These are phyloP conservation scores for Carallia pectinifolia DNA, from an alignment of 345 rosid genomes.

Conservation along the genomic window DNA sequence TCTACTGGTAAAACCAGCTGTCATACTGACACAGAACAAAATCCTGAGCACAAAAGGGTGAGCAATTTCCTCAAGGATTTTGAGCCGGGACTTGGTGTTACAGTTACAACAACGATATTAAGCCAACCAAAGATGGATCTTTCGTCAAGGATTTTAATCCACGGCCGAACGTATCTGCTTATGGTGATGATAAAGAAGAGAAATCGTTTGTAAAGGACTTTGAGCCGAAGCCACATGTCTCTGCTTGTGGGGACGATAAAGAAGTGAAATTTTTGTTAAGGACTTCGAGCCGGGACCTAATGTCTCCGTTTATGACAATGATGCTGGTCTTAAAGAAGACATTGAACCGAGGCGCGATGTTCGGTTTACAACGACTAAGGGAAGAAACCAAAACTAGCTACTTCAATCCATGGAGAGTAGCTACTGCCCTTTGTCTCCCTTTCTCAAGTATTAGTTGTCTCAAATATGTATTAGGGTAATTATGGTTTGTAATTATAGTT, in stretches of 20 bases:
- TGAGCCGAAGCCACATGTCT: constrained; percentile 13
- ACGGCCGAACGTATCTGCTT: neutral
- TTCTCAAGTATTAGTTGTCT: neutral
- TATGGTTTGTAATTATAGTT: no score
- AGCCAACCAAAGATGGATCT: neutral
- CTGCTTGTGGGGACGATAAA: neutral
- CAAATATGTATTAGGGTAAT: no score
- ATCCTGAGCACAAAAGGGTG: neutral
- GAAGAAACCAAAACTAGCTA: neutral
- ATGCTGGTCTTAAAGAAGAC: neutral
- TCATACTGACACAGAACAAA: neutral
- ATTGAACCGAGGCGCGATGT: neutral
- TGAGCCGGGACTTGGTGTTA: neutral
- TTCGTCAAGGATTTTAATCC: constrained; percentile 5
- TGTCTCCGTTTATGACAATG: neutral
- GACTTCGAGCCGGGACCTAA: neutral
- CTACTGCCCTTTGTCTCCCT: neutral
- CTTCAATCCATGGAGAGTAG: neutral
- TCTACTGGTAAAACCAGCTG: neutral
- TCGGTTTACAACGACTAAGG: neutral
- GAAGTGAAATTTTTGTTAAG: neutral
- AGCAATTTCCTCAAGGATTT: neutral
- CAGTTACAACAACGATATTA: neutral
- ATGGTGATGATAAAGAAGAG: neutral
- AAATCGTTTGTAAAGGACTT: constrained; percentile 3